Conservation (phyloP, 305 asterid genomes). For the Fraxinus velutina region DNA sequence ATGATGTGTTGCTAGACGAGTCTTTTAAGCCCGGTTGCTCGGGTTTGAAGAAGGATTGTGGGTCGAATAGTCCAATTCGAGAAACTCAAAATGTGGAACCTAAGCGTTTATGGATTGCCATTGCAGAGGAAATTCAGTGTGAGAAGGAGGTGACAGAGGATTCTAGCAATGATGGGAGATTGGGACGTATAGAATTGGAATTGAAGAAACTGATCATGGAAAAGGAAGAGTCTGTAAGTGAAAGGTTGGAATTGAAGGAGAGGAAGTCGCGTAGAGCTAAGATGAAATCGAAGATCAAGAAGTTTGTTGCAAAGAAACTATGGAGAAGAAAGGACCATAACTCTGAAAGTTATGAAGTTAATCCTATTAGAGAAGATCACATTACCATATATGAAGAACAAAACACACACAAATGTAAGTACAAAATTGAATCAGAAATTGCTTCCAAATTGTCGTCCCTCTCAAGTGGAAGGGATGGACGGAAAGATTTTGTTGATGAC, state of each 20-base stretch:
- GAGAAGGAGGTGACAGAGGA: slow-evolving; percentile 20
- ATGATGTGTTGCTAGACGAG: not conserved
- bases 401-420: not conserved
- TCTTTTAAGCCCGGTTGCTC: not conserved
- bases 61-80: not conserved
- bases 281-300: slow-evolving; percentile 58
- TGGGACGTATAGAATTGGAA: slow-evolving; percentile 21
- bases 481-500: slow-evolving; percentile 3
- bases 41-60: slow-evolving; percentile 8
- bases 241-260: slow-evolving; percentile 26
- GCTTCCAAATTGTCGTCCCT: slow-evolving; percentile 17
- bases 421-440: slow-evolving; percentile 11
- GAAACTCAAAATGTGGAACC: slow-evolving; percentile 30
- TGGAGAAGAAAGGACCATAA: slow-evolving; percentile 30
- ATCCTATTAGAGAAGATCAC: not conserved
- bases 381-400: slow-evolving; percentile 18
- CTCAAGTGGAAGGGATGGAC: slow-evolving; percentile 20
- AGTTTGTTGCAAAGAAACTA: slow-evolving; percentile 42
- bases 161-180: slow-evolving; percentile 15
- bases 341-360: slow-evolving; percentile 5
- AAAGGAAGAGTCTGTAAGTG: slow-evolving; percentile 13
- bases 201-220: slow-evolving; percentile 22
- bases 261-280: slow-evolving; percentile 40
- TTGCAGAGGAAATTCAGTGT: slow-evolving; percentile 30
- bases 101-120: not conserved